Evolutionary conservation across 2,329 filamentous ascomycete genomes (phyloP).

Genomic region (Aspergillus vadensis): DNA sequence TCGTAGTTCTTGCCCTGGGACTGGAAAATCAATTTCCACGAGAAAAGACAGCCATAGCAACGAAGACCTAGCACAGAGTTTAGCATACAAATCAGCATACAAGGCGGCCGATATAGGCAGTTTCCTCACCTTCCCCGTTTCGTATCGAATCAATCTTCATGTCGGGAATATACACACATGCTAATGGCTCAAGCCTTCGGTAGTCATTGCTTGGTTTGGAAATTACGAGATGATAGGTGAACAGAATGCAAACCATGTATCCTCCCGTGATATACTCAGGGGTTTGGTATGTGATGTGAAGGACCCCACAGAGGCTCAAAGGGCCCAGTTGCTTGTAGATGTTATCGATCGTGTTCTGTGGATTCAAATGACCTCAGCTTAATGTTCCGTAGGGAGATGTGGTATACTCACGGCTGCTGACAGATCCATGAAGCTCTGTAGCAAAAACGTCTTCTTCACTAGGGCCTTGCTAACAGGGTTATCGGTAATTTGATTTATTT

Average conservation of each 20-base stretch:
- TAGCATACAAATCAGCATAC: slow-evolving; percentile 22
- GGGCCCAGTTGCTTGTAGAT: slow-evolving; percentile 80
- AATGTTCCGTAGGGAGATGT: neutral
- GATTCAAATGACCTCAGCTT: slow-evolving; percentile 15
- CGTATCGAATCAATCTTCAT: slow-evolving; percentile 40
- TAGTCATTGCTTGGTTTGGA: slow-evolving; percentile 67
- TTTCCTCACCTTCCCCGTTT: slow-evolving; percentile 38
- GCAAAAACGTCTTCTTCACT: slow-evolving; percentile 78
- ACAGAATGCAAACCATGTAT: slow-evolving; percentile 86
- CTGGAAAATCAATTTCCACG: slow-evolving; percentile 90
- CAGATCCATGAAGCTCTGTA: slow-evolving; percentile 80
- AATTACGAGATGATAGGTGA: slow-evolving; percentile 75
- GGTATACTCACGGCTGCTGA: slow-evolving; percentile 63
- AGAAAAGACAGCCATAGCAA: slow-evolving; percentile 81
- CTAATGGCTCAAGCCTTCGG: slow-evolving; percentile 70
- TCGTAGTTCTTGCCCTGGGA: slow-evolving; percentile 76
- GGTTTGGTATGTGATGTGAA: slow-evolving; percentile 81
- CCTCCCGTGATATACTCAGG: slow-evolving; percentile 68
- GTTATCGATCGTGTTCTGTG: slow-evolving; percentile 42
- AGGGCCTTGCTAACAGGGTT: slow-evolving; percentile 68
- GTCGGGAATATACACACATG: slow-evolving; percentile 65
- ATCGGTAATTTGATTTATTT: slow-evolving; percentile 83
- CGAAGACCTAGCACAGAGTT: slow-evolving; percentile 66
- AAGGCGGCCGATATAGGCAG: neutral
- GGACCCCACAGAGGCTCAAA: slow-evolving; percentile 75